Percentiles rank a stretch among this genome's conserved stretches.
Evolutionary conservation across 1,139 yeast species (phyloP).

Genomic region (Yamadazyma atlantica): DNA sequence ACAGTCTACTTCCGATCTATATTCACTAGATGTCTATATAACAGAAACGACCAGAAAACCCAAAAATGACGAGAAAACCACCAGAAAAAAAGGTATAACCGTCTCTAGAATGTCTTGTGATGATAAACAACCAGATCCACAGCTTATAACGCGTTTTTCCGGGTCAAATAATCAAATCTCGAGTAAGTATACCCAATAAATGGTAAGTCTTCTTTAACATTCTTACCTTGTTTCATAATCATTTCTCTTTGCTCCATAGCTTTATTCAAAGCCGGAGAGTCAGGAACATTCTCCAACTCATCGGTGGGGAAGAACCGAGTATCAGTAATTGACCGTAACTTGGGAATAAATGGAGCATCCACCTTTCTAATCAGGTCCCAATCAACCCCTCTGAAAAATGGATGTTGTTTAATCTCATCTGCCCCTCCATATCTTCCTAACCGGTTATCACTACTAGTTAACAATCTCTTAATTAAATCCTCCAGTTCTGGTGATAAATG

Average conservation of each 20-base stretch:
- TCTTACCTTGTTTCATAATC: conserved; percentile 32
- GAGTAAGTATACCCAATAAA: conserved; percentile 96
- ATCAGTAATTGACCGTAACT: conserved; percentile 73
- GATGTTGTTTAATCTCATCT: conserved; percentile 86
- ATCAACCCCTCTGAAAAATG: conserved; percentile 94
- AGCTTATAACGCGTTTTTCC: conserved; percentile 71
- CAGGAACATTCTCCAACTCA: conserved; percentile 93
- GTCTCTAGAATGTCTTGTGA: too few relatives aligned
- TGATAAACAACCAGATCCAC: too few relatives aligned
- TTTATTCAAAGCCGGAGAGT: conserved; percentile 78
- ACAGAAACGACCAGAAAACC: too few relatives aligned
- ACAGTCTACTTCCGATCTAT: too few relatives aligned
- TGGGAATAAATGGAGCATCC: conserved; percentile 87
- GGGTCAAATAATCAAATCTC: conserved; percentile 86
- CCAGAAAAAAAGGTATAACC: too few relatives aligned
- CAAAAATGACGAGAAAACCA: too few relatives aligned
- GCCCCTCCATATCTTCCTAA: conserved; percentile 94
- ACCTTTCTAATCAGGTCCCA: conserved; percentile 93
- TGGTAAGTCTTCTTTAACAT: conserved; percentile 83
- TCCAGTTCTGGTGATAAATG: conserved; percentile 94
- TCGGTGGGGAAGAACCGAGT: conserved; percentile 98
- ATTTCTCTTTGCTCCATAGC: conserved; percentile 64
- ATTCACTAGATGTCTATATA: too few relatives aligned
- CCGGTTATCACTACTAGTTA: conserved; percentile 83
- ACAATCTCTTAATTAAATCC: conserved; percentile 78